Evolutionary conservation across 768 basidiomycete species (phyloP).

Genomic region (Rossbeevera mucosa): DNA sequence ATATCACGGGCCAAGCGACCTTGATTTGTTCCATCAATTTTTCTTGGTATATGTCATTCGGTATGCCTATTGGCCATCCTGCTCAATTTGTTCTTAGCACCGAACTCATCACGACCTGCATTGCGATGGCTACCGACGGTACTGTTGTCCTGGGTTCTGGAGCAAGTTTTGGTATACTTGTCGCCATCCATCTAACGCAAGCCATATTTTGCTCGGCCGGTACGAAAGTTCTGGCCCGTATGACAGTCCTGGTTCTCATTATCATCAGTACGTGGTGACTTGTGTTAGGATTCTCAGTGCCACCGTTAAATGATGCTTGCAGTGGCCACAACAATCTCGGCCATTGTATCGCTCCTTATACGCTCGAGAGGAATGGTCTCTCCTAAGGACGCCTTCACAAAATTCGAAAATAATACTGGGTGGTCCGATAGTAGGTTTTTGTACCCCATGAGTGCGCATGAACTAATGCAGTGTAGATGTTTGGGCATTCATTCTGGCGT

Average conservation of each 20-base stretch:
- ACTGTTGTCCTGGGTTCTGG: constrained; percentile 16
- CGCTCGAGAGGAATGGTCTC: constrained; percentile 16
- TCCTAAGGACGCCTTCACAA: constrained; percentile 17
- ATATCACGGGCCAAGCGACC: constrained; percentile 24
- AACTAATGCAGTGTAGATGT: constrained; percentile 9
- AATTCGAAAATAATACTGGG: constrained; percentile 25
- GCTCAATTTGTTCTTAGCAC: constrained; percentile 5
- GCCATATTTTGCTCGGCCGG: constrained; percentile 21
- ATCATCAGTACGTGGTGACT: constrained; percentile 12
- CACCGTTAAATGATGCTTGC: not conserved
- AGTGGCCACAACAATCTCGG: constrained; percentile 20
- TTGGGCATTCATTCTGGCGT: constrained; percentile 25
- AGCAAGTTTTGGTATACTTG: constrained; percentile 20
- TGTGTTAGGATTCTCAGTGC: not conserved
- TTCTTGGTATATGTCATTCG: constrained; percentile 11
- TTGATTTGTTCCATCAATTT: constrained; percentile 23
- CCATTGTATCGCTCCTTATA: constrained; percentile 14
- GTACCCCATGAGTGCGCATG: not conserved
- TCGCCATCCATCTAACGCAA: constrained; percentile 15
- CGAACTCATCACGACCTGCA: constrained; percentile 16
- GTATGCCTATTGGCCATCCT: not conserved
- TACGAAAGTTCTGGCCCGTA: constrained; percentile 21
- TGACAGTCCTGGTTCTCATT: constrained; percentile 13
- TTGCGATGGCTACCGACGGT: constrained; percentile 23
- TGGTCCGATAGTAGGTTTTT: constrained; percentile 17